phyloP scores from a whole-genome alignment of 148 eudicot genomes.

The Diospyros kaki region DNA sequence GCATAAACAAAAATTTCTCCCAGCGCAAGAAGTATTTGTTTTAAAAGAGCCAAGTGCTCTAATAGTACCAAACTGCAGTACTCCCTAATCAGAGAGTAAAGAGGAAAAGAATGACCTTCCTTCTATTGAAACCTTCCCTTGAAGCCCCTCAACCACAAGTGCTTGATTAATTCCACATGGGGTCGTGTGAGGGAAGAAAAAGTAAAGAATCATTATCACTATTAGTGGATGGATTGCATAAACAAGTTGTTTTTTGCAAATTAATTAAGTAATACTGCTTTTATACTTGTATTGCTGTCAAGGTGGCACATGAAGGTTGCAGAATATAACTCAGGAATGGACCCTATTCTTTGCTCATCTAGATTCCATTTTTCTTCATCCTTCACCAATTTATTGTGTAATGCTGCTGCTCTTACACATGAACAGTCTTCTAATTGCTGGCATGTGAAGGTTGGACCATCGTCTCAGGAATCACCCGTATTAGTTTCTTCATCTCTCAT shows the following conservation, averaged over 20 bases:
- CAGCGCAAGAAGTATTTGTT: background rate
- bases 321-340: too few relatives aligned
- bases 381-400: too few relatives aligned
- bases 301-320: too few relatives aligned
- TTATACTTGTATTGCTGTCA: too few relatives aligned
- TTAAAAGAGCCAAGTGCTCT: background rate
- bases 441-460: too few relatives aligned
- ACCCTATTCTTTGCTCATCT: too few relatives aligned
- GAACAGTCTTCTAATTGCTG: too few relatives aligned
- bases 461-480: background rate
- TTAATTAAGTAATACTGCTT: too few relatives aligned
- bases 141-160: background rate
- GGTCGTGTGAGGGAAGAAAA: background rate
- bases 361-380: too few relatives aligned
- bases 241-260: too few relatives aligned
- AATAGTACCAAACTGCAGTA: background rate
- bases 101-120: background rate
- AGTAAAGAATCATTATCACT: background rate
- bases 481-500: background rate
- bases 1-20: background rate
- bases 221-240: too few relatives aligned
- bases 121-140: background rate
- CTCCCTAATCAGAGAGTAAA: background rate
- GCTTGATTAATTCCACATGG: background rate
- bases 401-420: too few relatives aligned